Base-by-base conservation (phyloP, 371 early-diverging fungal species). In the Fennellomyces sp. region DNA sequence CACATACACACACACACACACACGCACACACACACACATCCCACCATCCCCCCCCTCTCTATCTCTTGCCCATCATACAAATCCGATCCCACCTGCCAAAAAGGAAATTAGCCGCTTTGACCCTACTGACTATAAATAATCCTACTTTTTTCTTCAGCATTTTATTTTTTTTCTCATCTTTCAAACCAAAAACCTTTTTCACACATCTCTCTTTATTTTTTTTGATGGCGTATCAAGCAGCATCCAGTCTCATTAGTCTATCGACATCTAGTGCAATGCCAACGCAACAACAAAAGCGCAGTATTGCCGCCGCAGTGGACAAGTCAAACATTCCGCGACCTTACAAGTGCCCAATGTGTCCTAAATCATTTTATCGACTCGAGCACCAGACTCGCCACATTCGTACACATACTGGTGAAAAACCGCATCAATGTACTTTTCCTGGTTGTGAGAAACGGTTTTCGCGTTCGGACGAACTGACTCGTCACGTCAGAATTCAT, bases 331-430 rank as follows among this genome's bases (percentile, higher is more conserved):
- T 68, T 23, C 84, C 84, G 47, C 79, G 88, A 26, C 87, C 88
- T 23, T 88, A 84, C 60, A 77, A 84, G 60, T 88, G 88, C 66
- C 80, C 64, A n/a, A 78, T 84, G 56, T 88, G 88, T 60, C 73
- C 74, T 54, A 86, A 84, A 64, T 84, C 83, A 26, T 88, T 88
- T 64, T 83, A 82, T 60, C 78, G 88, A 29, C 70, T 88, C 23
- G 88, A 88, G 65, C 88, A 88, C 60, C 88, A 85, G 61, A 86
- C 86, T 26, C 83, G 94, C 48, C 93, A 93, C 64, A 86, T 90
- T 58, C 81, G 91, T 58, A 91, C 90, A 36, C 94, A 93, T 63
- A 93, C 92, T 5, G 92, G 92, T 17, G 94, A 93, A 67, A 89
- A 87, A 63, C 94, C 94, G 10, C 91, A 86, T 61, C 81, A 76